Conservation (phyloP, 768 basidiomycete species). For the Kwoniella botswanensis region DNA sequence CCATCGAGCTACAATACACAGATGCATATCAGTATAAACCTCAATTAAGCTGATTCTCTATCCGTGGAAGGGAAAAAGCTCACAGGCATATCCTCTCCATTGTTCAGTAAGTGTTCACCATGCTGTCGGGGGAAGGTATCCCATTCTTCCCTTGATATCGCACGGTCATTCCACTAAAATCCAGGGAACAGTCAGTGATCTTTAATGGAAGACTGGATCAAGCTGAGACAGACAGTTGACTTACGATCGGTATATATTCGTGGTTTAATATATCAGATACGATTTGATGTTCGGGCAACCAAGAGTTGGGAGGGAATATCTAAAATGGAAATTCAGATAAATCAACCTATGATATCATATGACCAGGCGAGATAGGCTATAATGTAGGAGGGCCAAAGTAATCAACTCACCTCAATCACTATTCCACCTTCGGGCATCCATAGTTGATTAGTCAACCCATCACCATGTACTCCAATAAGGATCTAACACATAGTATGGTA, state of each 20-base stretch:
- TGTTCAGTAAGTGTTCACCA: constrained; percentile 25
- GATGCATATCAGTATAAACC: not conserved
- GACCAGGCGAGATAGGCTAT: no score
- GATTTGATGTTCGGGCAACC: constrained; percentile 35
- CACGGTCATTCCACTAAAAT: constrained; percentile 38
- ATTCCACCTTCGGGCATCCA: constrained; percentile 35
- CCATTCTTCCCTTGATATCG: constrained; percentile 34
- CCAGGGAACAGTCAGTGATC: not conserved
- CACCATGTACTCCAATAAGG: constrained; percentile 45
- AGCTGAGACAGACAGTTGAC: constrained; percentile 12
- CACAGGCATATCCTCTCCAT: constrained; percentile 36
- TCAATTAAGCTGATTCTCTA: no score
- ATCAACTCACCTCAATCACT: constrained; percentile 29
- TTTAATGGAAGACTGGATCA: not conserved
- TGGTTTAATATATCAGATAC: constrained; percentile 35
- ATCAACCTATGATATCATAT: not conserved
- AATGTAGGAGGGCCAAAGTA: no score
- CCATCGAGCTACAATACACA: constrained; percentile 8
- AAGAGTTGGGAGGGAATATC: constrained; percentile 17
- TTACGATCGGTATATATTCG: constrained; percentile 33
- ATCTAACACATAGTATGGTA: constrained; percentile 15
- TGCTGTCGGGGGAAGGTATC: constrained; percentile 13
- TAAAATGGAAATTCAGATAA: not conserved
- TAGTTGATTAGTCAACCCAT: constrained; percentile 39
- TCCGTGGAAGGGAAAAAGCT: not conserved